phyloP scores from a whole-genome alignment of 1,139 yeast species.

The Suhomyces bolitotheri region DNA sequence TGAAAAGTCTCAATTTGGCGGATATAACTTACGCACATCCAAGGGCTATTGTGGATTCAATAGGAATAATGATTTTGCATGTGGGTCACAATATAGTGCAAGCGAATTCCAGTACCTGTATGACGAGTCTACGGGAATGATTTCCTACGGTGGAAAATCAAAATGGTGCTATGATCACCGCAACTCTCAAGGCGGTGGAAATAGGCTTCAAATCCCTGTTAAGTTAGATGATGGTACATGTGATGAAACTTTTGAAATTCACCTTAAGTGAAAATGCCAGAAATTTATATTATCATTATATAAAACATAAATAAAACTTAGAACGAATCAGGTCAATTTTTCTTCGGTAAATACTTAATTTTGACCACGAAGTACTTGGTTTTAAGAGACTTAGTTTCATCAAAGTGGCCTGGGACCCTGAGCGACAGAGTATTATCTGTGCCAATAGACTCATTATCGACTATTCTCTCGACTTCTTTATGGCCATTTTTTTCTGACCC shows the following conservation, averaged over 20 bases:
- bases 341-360: background rate
- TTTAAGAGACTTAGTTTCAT: constrained; percentile 5
- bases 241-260: constrained; percentile 44
- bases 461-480: too few relatives aligned
- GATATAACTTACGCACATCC: constrained; percentile 64
- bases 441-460: too few relatives aligned
- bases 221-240: constrained; percentile 48
- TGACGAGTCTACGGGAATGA: constrained; percentile 43
- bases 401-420: constrained; percentile 10
- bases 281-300: too few relatives aligned
- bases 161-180: constrained; percentile 62
- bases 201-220: constrained; percentile 55
- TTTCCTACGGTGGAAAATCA: constrained; percentile 64
- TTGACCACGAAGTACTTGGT: constrained; percentile 16
- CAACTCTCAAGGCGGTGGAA: constrained; percentile 41
- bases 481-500: background rate
- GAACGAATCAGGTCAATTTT: background rate
- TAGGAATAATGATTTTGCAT: constrained; percentile 31
- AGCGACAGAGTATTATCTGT: too few relatives aligned
- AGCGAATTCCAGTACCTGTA: constrained; percentile 54
- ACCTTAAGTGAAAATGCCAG: constrained; percentile 11
- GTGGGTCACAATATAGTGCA: constrained; percentile 32
- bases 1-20: constrained; percentile 62
- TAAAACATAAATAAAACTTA: background rate
- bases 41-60: constrained; percentile 72